Percentiles rank a stretch among this genome's conserved stretches.
These are phyloP conservation scores for Alternaria hordeiaustralica DNA, from an alignment of 2,329 filamentous ascomycete genomes.

Conservation along the genomic window DNA sequence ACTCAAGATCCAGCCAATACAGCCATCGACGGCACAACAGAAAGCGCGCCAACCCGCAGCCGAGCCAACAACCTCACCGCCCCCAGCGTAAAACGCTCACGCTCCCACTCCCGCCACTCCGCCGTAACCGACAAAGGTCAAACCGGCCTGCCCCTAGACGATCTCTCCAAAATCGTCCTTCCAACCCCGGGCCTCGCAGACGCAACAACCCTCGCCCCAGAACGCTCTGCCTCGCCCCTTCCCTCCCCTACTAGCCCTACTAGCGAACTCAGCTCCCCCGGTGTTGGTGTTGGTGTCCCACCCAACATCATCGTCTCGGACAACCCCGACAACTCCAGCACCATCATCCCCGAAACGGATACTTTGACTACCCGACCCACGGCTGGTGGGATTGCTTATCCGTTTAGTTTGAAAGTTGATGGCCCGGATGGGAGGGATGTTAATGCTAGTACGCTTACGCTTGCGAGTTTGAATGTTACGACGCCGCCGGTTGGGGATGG, in stretches of 20 bases:
- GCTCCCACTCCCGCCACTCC: constrained; percentile 39
- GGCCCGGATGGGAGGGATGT: constrained; percentile 52
- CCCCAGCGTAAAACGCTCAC: constrained; percentile 17
- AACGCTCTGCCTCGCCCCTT: constrained; percentile 33
- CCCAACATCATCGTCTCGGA: constrained; percentile 30
- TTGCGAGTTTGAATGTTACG: constrained; percentile 51
- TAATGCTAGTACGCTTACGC: constrained; percentile 74
- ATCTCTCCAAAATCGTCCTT: constrained; percentile 29
- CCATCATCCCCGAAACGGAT: constrained; percentile 55
- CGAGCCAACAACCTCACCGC: constrained; percentile 10
- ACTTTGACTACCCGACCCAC: constrained; percentile 68
- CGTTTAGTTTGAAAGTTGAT: constrained; percentile 70
- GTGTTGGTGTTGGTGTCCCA: background rate
- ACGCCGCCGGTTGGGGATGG: constrained; percentile 28
- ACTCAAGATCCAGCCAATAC: constrained; percentile 5
- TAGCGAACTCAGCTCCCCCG: background rate
- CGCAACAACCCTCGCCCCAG: constrained; percentile 36
- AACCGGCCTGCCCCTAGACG: constrained; percentile 24
- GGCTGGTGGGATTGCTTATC: constrained; percentile 72
- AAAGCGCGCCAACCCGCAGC: constrained; percentile 15
- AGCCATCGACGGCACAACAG: constrained; percentile 46
- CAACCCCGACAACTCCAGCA: constrained; percentile 39
- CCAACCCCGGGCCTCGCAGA: constrained; percentile 33
- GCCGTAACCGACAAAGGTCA: constrained; percentile 45
- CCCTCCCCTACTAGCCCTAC: constrained; percentile 21